phyloP scores from a whole-genome alignment of 1,284 basidiomycete species.

The Pascua sp. region DNA sequence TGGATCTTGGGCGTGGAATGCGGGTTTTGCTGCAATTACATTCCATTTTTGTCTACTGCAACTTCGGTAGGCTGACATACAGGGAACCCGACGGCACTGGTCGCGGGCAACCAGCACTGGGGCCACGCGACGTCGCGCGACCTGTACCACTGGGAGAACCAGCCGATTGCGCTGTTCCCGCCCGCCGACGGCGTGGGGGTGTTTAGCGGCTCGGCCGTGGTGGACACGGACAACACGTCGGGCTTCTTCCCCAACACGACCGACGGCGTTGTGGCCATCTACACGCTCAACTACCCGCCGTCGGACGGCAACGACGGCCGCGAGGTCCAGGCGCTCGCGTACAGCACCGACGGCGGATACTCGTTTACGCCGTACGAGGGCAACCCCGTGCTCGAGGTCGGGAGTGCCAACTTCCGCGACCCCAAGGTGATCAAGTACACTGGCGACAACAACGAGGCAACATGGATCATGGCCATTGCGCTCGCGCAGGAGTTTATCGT shows the following conservation, averaged over 20 bases:
- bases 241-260: constrained; percentile 32
- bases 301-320: constrained; percentile 34
- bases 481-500: constrained; percentile 44
- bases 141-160: constrained; percentile 51
- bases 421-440: constrained; percentile 49
- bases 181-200: constrained; percentile 31
- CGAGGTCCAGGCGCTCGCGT: constrained; percentile 37
- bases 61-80: constrained; percentile 7
- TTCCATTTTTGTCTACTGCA: not conserved
- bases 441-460: constrained; percentile 25
- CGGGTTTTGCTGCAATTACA: too few relatives aligned
- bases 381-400: constrained; percentile 9
- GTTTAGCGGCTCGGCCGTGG: constrained; percentile 49
- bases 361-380: constrained; percentile 44
- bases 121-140: constrained; percentile 51
- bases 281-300: constrained; percentile 46
- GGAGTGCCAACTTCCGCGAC: constrained; percentile 46
- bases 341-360: constrained; percentile 48
- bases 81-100: constrained; percentile 46
- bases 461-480: constrained; percentile 51
- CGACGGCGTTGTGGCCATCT: constrained; percentile 50
- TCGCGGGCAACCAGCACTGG: constrained; percentile 52
- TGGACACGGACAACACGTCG: constrained; percentile 51
- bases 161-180: constrained; percentile 45
- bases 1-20: too few relatives aligned